Conservation (phyloP, 441 rosid genomes). For the Bruguiera hainesii region DNA sequence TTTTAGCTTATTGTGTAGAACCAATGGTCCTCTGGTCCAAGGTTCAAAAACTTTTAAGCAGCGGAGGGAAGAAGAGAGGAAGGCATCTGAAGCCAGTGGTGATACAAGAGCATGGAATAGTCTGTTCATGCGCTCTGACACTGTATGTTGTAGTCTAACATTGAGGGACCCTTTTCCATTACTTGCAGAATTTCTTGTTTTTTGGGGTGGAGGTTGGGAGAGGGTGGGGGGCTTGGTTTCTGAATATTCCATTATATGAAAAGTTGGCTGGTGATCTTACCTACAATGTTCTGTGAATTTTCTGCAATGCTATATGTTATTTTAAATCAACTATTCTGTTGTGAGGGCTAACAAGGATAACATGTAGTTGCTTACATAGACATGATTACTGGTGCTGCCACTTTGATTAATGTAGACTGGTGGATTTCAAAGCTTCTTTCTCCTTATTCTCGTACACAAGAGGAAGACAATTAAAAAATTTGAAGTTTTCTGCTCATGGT, state of each 20-base stretch:
- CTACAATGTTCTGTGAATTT: neutral
- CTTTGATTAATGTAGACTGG: too few relatives aligned
- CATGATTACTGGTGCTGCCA: too few relatives aligned
- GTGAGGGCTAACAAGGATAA: neutral
- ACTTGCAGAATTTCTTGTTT: neutral
- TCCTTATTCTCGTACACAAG: too few relatives aligned
- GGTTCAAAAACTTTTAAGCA: constrained; percentile 71
- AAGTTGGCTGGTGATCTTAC: neutral
- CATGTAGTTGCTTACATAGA: too few relatives aligned
- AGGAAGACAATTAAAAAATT: too few relatives aligned
- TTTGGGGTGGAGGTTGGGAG: neutral
- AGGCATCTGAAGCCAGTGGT: constrained; percentile 89
- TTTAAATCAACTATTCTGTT: neutral
- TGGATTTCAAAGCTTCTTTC: too few relatives aligned
- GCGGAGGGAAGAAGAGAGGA: constrained; percentile 70
- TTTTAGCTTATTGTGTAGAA: constrained; percentile 28
- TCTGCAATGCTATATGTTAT: too few relatives aligned
- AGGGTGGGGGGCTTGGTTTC: too few relatives aligned
- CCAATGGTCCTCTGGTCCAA: constrained; percentile 25
- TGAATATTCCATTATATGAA: neutral
- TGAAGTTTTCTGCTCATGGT: too few relatives aligned
- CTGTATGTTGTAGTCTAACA: constrained; percentile 42
- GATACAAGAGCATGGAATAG: constrained; percentile 90
- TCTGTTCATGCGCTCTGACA: constrained; percentile 84
- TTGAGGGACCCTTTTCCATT: neutral